These are phyloP conservation scores for Tuber brumale DNA, from an alignment of 495 filamentous ascomycete genomes.

Conservation along the genomic window DNA sequence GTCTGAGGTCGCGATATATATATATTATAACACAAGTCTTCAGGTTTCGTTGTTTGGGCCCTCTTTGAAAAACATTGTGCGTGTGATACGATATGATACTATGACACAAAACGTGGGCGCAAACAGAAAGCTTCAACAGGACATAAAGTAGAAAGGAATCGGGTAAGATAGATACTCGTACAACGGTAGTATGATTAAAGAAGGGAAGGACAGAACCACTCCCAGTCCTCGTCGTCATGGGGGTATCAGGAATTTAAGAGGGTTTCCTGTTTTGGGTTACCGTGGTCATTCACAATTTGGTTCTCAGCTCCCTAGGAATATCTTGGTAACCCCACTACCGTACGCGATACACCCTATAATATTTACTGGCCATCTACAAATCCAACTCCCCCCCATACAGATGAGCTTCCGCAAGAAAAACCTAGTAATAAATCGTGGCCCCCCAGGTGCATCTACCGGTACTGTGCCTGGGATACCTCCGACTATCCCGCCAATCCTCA, in stretches of 20 bases:
- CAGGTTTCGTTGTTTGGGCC: not conserved
- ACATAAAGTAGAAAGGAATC: no score
- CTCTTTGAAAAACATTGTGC: not conserved
- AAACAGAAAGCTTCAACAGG: no score
- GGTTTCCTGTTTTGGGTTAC: no score
- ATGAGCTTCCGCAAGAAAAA: conserved; percentile 94
- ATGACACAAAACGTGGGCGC: no score
- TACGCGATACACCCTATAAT: not conserved
- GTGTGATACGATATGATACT: no score
- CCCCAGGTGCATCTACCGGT: conserved; percentile 40
- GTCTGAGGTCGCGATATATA: not conserved
- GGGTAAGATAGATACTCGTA: no score
- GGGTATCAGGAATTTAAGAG: no score
- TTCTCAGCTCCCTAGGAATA: not conserved
- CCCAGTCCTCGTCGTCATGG: no score
- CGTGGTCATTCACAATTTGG: not conserved
- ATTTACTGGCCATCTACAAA: not conserved
- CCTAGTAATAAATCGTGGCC: conserved; percentile 54
- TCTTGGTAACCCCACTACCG: not conserved
- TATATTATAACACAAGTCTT: not conserved
- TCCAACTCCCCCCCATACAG: conserved; percentile 7
- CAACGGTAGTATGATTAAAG: no score
- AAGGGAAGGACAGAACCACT: no score
- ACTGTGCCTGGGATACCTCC: conserved; percentile 12
- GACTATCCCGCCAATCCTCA: conserved; percentile 24